Evolutionary conservation across 176 grass and related monocot genomes (phyloP).

Genomic region (Oryza punctata): DNA sequence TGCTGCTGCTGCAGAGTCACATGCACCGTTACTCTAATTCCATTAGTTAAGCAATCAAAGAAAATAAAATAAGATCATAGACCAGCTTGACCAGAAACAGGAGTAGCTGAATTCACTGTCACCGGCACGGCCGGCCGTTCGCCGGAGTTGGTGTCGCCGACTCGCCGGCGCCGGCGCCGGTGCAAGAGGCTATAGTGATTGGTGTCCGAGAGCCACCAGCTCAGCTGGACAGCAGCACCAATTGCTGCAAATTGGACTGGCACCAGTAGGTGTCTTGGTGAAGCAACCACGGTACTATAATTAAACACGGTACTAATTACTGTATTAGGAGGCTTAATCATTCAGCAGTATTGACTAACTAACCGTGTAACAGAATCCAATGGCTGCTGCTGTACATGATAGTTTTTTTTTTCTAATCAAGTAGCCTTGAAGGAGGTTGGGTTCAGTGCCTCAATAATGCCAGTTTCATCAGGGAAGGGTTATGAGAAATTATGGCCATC

Average conservation of each 20-base stretch:
- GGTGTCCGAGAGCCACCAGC: not conserved
- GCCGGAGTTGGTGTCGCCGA: not conserved
- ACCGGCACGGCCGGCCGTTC: not conserved
- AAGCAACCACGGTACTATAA: not conserved
- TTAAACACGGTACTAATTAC: not conserved
- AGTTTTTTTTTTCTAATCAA: not conserved
- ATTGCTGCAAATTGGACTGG: not conserved
- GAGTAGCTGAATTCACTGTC: not conserved
- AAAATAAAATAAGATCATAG: not conserved
- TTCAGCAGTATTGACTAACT: not conserved
- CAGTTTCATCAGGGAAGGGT: slow-evolving; percentile 8
- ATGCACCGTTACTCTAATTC: not conserved
- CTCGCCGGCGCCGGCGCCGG: no score
- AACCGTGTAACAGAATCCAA: not conserved
- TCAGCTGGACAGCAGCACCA: not conserved
- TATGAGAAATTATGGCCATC: not conserved
- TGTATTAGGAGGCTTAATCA: not conserved
- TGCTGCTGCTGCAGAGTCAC: slow-evolving; percentile 27
- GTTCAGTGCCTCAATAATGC: slow-evolving; percentile 28
- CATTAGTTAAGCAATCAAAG: not conserved
- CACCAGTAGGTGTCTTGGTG: not conserved
- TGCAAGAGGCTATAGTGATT: not conserved
- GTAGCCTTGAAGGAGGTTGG: not conserved
- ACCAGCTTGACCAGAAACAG: not conserved
- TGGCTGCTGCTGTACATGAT: not conserved